phyloP scores from a whole-genome alignment of 148 eudicot genomes.

The Nyssa sinensis region DNA sequence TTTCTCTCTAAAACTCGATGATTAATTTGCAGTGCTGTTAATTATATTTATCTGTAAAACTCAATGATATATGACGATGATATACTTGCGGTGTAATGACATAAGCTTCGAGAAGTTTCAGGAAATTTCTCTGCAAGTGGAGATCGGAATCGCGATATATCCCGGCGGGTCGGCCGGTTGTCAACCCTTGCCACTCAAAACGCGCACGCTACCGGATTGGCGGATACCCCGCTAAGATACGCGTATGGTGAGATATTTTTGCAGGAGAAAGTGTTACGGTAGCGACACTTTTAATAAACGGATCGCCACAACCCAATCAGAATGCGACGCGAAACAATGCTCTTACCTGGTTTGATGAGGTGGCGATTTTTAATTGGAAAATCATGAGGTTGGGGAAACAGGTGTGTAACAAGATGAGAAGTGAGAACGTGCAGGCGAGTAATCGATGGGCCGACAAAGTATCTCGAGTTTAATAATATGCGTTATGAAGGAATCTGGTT shows the following conservation, averaged over 20 bases:
- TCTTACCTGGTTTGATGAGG: background rate
- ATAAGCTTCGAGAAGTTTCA: too few species aligned
- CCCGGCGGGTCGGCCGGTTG: background rate
- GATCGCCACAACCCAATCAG: background rate
- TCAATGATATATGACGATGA: too few species aligned
- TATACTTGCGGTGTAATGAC: too few species aligned
- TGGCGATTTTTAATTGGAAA: too few species aligned
- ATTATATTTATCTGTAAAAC: too few species aligned
- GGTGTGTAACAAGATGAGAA: background rate
- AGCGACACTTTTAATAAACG: background rate
- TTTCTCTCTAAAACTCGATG: too few species aligned
- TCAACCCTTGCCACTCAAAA: background rate
- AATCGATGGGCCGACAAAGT: background rate
- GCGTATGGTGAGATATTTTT: too few species aligned
- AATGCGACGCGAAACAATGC: background rate
- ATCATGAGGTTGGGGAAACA: slow-evolving; percentile 18
- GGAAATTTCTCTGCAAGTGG: too few species aligned
- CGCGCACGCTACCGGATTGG: too few species aligned
- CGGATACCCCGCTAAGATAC: too few species aligned
- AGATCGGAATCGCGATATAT: too few species aligned
- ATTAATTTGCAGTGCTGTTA: too few species aligned
- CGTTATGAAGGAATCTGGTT: slow-evolving; percentile 30
- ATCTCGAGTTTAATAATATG: slow-evolving; percentile 21
- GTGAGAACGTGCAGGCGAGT: slow-evolving; percentile 58
- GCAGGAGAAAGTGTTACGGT: background rate